Evolutionary conservation across 192 early-diverging fungal genomes (phyloP), one percentile per base, ranked within the genome.

Genomic region (Gorgonomyces haynaldii): DNA sequence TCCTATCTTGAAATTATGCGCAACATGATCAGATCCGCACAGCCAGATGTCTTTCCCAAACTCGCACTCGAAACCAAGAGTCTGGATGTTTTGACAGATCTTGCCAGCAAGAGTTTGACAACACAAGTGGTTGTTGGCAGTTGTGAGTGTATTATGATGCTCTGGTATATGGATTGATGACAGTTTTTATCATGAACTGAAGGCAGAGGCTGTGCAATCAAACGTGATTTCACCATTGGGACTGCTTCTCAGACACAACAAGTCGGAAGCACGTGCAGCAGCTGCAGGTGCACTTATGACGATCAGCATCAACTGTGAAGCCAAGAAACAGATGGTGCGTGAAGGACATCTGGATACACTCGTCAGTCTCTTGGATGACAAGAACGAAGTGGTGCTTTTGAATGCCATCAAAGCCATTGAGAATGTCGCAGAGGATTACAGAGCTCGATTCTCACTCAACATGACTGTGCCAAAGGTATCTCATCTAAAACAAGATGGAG

Each of bases 401-500:
- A 73, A 76, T 34, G 56, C 61, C 3, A 64, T 76, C 19, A 76
- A 72, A 59, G 46, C 50, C 2, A 69, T 76, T 4, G 70, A 67
- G 13, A 76, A 76, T 35, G 63, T 62, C 39, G 66, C 69, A n/a
- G 74, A 76, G 42, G 74, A 76, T 41, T 76, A 76, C 34, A 60
- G 74, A 29, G 74, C 67, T n/a, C 45, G 74, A 35, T 76, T 76
- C 49, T 62, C 65, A 46, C 52, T 76, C 23, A 65, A 76, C 50
- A 34, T 42, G 3, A 61, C 60, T 36, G 22, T 76, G 4, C 61
- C 65, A 26, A 69, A 67, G 66, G 66, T 76, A 37, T 6, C 45
- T n/a, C 7, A 27, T 10, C n/a, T 25, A 3, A 3, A 3, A 3
- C 15, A 2, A 3, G 28, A 7, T 2, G 47, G 4, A 57, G 58